Conservation (phyloP, 208 protist genomes). For the Herpetomonas samuelpessoai region DNA sequence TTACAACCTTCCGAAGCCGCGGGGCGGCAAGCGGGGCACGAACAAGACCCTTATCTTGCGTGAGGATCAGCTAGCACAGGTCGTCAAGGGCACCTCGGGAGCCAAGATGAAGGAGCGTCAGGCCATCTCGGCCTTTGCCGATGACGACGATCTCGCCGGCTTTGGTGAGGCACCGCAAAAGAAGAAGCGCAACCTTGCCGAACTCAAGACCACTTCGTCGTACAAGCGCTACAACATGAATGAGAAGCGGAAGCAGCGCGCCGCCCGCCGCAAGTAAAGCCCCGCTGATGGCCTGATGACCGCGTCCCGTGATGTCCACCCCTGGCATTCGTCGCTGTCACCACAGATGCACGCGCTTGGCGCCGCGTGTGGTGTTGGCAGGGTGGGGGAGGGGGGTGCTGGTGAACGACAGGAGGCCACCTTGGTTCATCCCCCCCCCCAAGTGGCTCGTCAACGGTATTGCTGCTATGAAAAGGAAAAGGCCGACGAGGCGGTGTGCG, state of each 20-base stretch:
- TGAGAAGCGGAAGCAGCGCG: constrained; percentile 83
- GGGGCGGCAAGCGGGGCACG: constrained; percentile 82
- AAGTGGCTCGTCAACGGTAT: no score
- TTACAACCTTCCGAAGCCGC: constrained; percentile 86
- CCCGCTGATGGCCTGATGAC: constrained; percentile 7
- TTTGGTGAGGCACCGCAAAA: constrained; percentile 64
- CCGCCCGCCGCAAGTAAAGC: constrained; percentile 54
- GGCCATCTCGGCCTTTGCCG: constrained; percentile 15
- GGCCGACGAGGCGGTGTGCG: no score
- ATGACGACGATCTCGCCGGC: constrained; percentile 62
- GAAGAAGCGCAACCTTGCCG: constrained; percentile 59
- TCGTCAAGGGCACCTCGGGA: constrained; percentile 58
- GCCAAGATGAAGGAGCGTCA: constrained; percentile 59
- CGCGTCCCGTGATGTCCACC: no score
- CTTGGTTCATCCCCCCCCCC: no score
- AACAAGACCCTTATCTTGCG: constrained; percentile 85
- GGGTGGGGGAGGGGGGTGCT: no score
- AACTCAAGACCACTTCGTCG: constrained; percentile 58
- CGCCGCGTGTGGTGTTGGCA: no score
- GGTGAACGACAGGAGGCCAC: no score
- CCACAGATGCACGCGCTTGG: no score
- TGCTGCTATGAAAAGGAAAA: no score
- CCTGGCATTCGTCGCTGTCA: no score
- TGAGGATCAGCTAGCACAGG: constrained; percentile 89
- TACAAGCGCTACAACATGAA: constrained; percentile 92